These are phyloP conservation scores for Sordariomycetes sp. DNA, from an alignment of 2,329 filamentous ascomycete genomes.

Conservation along the genomic window DNA sequence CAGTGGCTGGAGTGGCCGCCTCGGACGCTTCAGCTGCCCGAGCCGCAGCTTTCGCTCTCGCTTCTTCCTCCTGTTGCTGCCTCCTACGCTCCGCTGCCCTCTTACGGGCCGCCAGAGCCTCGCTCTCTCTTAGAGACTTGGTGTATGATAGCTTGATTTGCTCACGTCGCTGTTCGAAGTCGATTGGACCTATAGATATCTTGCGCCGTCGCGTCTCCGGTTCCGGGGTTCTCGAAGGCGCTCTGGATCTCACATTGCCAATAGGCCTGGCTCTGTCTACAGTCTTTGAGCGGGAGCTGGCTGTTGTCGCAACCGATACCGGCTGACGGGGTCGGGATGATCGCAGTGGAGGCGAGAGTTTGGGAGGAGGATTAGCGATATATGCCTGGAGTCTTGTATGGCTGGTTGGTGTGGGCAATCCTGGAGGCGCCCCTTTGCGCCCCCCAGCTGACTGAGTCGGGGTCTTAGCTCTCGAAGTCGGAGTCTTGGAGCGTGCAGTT, in stretches of 20 bases:
- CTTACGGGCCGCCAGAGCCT: conserved; percentile 47
- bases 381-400: conserved; percentile 61
- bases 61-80: conserved; percentile 39
- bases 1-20: conserved; percentile 8
- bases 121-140: conserved; percentile 68
- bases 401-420: conserved; percentile 37
- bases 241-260: conserved; percentile 10
- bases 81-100: conserved; percentile 41
- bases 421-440: conserved; percentile 30
- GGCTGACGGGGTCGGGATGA: conserved; percentile 76
- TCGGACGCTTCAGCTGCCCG: conserved; percentile 7
- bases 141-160: conserved; percentile 80
- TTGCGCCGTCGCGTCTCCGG: conserved; percentile 33
- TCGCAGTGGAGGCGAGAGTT: conserved; percentile 68
- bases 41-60: conserved; percentile 27
- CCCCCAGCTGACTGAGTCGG: conserved; percentile 18
- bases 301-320: conserved; percentile 65
- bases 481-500: conserved; percentile 28
- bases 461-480: conserved; percentile 31
- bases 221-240: conserved; percentile 1
- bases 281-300: conserved; percentile 58
- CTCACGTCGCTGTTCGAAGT: conserved; percentile 75
- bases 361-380: conserved; percentile 60
- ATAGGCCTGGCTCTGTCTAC: conserved; percentile 34
- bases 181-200: conserved; percentile 62